Base-by-base conservation (phyloP, 257 asterid genomes). In the Hygrophila difformis region DNA sequence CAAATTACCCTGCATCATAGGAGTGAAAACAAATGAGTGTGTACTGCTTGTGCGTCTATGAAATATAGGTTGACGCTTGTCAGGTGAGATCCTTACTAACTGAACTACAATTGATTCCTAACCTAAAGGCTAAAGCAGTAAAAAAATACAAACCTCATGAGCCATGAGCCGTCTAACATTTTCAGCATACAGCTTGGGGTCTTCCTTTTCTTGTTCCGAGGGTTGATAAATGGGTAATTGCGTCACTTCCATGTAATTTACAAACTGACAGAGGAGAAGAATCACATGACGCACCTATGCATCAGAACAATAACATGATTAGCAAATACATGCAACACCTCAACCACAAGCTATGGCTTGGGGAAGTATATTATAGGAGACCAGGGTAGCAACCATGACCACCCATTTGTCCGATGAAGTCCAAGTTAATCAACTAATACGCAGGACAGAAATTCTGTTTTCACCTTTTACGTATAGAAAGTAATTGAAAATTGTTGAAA, bases 151-250 rank as follows among this genome's bases (percentile, higher is more conserved):
- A 65, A 89, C 98, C 98, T 79, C 93, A 47, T 47, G 77, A 66
- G 96, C 96, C 94, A 87, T 87, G 55, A 84, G 63, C 45, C 66
- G 72, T 60, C 97, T 74, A 28, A 84, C 86, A 56, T 87, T 84
- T 20, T 76, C 86, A 44, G 97, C 95, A 55, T 84, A 87, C 49
- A 84, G 93, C 57, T 69, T 84, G 5, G 97, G 95, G 16, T 87
- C 88, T 51, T 75, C 84, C 67, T 67, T 78, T 66, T 87, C 97
- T 72, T 76, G 85, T 67, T 70, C 85, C 9, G 97, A 81, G 41
- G 97, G 97, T 52, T 61, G 66, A 66, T 87, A 84, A 49, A 81
- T 67, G 9, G 97, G 97, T 53, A 87, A 73, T 47, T 73, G 59
- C 19, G 43, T 78, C 66, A 79, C 95, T 66, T 87, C 88, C 47